phyloP scores from a whole-genome alignment of 2,329 filamentous ascomycete species.

The Ustulina deusta region DNA sequence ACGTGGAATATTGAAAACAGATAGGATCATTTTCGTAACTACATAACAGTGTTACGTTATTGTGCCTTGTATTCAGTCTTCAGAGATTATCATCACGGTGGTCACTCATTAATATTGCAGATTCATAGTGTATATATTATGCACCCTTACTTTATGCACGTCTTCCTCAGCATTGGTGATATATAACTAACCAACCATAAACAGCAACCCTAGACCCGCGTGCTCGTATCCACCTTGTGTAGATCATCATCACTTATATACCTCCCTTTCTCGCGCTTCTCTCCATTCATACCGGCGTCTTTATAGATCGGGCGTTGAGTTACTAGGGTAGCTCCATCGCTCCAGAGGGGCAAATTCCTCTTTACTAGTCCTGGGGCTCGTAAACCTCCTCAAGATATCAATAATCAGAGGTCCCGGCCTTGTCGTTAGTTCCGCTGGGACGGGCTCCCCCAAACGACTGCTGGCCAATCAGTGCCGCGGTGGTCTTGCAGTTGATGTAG shows the following conservation, averaged over 20 bases:
- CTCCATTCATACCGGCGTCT: not conserved
- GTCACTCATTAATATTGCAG: not conserved
- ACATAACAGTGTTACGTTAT: not conserved
- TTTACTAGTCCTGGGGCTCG: constrained; percentile 15
- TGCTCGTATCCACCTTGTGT: not conserved
- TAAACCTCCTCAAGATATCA: constrained; percentile 14
- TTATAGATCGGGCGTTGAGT: constrained; percentile 21
- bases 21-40: not conserved
- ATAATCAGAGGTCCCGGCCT: constrained; percentile 20
- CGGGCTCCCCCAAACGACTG: constrained; percentile 19
- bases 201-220: not conserved
- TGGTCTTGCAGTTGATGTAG: constrained; percentile 25
- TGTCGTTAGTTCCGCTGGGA: constrained; percentile 17
- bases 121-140: no score
- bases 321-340: constrained; percentile 22
- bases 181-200: not conserved
- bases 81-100: not conserved
- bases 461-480: constrained; percentile 12
- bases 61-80: not conserved
- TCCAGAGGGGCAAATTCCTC: constrained; percentile 20
- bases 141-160: no score
- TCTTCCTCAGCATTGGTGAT: not conserved
- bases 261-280: not conserved
- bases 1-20: not conserved
- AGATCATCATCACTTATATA: not conserved